These are phyloP conservation scores for Spongospora subterranea DNA, from an alignment of 208 protist species.

Conservation along the genomic window DNA sequence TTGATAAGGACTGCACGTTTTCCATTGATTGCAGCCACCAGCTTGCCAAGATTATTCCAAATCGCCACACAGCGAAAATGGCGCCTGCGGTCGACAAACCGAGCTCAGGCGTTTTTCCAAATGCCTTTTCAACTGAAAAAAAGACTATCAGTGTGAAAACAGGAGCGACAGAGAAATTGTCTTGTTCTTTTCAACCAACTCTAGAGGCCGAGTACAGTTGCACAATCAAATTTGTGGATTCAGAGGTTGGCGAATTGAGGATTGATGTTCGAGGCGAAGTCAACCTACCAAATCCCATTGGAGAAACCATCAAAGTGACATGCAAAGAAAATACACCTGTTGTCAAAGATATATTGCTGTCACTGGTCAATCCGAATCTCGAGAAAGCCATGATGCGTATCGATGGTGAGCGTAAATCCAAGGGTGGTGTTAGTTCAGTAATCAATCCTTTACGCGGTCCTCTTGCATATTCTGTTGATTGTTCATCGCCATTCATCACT, in stretches of 20 bases:
- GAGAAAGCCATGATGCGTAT: not conserved
- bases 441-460: not conserved
- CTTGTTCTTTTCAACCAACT: not conserved
- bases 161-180: not conserved
- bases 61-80: not conserved
- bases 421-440: not conserved
- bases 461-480: not conserved
- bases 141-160: not conserved
- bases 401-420: not conserved
- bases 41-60: not conserved
- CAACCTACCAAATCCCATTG: not conserved
- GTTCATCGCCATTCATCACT: not conserved
- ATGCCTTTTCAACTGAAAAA: not conserved
- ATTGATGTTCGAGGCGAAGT: not conserved
- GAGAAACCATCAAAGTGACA: not conserved
- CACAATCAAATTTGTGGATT: not conserved
- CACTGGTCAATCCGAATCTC: not conserved
- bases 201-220: not conserved
- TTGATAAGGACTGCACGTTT: not conserved
- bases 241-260: conserved; percentile 30
- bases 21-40: not conserved
- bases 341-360: conserved; percentile 22
- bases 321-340: conserved; percentile 29
- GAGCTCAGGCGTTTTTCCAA: not conserved
- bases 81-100: not conserved